phyloP scores from a whole-genome alignment of 495 filamentous ascomycete species.

The Tirmania nivea region DNA sequence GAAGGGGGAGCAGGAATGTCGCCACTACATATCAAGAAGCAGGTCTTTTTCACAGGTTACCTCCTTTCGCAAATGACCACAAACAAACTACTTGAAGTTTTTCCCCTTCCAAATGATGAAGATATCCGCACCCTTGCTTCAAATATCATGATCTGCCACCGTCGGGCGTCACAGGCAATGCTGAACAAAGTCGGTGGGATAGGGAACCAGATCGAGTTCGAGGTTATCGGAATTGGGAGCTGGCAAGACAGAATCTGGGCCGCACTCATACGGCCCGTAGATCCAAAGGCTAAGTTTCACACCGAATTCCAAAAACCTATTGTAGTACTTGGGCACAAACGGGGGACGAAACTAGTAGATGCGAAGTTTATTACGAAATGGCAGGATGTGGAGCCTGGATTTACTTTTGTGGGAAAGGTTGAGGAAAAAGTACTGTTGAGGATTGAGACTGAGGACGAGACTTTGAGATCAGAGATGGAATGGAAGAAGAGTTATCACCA shows the following conservation, averaged over 20 bases:
- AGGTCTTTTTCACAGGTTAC: slow-evolving; percentile 88
- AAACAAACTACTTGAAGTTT: slow-evolving; percentile 42
- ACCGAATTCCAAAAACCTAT: slow-evolving; percentile 29
- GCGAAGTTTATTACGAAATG: slow-evolving; percentile 67
- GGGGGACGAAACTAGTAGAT: slow-evolving; percentile 53
- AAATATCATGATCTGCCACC: slow-evolving; percentile 68
- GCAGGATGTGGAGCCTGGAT: slow-evolving; percentile 44
- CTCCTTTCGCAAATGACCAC: slow-evolving; percentile 50
- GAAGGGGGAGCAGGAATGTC: slow-evolving; percentile 13
- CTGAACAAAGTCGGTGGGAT: slow-evolving; percentile 68
- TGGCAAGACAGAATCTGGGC: slow-evolving; percentile 76
- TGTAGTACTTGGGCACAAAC: slow-evolving; percentile 51
- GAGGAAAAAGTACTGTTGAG: slow-evolving; percentile 68
- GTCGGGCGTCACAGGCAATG: slow-evolving; percentile 42
- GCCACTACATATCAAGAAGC: slow-evolving; percentile 53
- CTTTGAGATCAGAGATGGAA: slow-evolving; percentile 31
- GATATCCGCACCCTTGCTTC: slow-evolving; percentile 73
- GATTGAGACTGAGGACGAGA: slow-evolving; percentile 43
- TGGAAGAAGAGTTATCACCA: slow-evolving; percentile 23
- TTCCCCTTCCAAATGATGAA: slow-evolving; percentile 35
- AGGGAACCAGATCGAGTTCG: slow-evolving; percentile 59
- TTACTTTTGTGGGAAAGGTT: slow-evolving; percentile 57
- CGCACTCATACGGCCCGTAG: slow-evolving; percentile 50
- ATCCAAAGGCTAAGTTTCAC: slow-evolving; percentile 38
- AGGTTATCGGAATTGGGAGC: slow-evolving; percentile 50